Evolutionary conservation across 1,284 basidiomycete genomes (phyloP), one percentile per base, ranked within the genome.

Genomic region (Ceratobasidium sp.): DNA sequence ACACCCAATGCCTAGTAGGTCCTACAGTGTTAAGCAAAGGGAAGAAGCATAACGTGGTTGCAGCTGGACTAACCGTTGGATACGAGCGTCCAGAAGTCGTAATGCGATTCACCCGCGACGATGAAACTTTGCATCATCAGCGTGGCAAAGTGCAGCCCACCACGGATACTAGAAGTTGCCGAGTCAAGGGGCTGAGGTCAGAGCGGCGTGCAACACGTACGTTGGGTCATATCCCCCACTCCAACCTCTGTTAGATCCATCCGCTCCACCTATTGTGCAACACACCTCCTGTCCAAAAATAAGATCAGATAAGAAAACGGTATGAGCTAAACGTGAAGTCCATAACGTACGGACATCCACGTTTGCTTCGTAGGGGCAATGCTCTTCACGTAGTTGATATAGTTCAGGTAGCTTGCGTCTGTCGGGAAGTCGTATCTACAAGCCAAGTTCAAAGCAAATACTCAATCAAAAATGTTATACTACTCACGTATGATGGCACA

Each of bases 81-180:
- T 8, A 83, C 64, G 7, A 82, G 82, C 18, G 82, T 82, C 83
- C 83, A 83, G 73, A 81, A 83, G 77, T 83, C 83, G 79, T 82
- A 82, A 77, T 81, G 81, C 18, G 80, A 71, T 60, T 82, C 81
- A 12, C 79, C 78, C 50, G 80, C 81, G 44, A 77, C 62, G 62
- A 68, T 62, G 30, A 75, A 73, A 33, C 62, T 75, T 71, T 55
- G n/a, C 30, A 48, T 38, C 20, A 69, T 30, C 38, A 67, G 48
- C 27, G 38, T 68, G 18, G 80, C 83, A 35, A 83, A 80, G 52
- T 82, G 82, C 30, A 83, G 76, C 8, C 79, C 83, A 8, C 82
- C 81, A 38, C 82, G 77, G 59, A 83, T 82, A 20, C 81, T 83
- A 16, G 3, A 66, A 20, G 6, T 80, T 81, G 60, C 76, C 80